A percentile compares a stretch with the other conserved stretches of the same genome.
Conservation (phyloP, 2,329 filamentous ascomycete genomes). For the Zymoseptoria pseudotritici region DNA sequence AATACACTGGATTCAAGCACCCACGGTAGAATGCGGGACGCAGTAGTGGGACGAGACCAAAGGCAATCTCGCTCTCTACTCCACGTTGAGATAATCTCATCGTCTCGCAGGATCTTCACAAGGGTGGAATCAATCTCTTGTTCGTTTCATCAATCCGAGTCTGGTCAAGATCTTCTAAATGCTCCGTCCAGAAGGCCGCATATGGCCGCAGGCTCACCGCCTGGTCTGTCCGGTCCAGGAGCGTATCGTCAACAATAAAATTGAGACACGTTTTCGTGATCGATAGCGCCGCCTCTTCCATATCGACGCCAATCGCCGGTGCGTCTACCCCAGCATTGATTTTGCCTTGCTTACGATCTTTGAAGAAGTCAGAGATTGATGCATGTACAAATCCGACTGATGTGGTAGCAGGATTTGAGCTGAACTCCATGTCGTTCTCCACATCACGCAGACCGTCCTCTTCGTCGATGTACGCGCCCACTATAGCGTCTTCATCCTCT, state of each 20-base stretch:
- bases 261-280: background rate
- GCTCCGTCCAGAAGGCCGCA: background rate
- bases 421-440: constrained; percentile 3
- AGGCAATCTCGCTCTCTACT: background rate
- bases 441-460: constrained; percentile 1
- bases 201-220: background rate
- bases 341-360: constrained; percentile 5
- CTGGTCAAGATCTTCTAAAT: background rate
- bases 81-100: background rate
- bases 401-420: constrained; percentile 5
- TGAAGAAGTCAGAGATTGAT: constrained; percentile 8
- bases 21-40: background rate
- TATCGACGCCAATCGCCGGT: background rate
- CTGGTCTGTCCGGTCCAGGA: background rate
- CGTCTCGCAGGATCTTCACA: background rate
- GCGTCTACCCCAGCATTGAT: background rate
- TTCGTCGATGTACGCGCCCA: background rate
- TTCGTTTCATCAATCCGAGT: background rate
- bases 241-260: background rate
- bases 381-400: constrained; percentile 7
- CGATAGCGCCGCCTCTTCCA: background rate
- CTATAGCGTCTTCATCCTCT: no score
- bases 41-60: background rate
- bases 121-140: background rate
- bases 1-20: background rate